Base-by-base conservation (phyloP, 2,329 filamentous ascomycete genomes). In the Aureobasidium sp. region DNA sequence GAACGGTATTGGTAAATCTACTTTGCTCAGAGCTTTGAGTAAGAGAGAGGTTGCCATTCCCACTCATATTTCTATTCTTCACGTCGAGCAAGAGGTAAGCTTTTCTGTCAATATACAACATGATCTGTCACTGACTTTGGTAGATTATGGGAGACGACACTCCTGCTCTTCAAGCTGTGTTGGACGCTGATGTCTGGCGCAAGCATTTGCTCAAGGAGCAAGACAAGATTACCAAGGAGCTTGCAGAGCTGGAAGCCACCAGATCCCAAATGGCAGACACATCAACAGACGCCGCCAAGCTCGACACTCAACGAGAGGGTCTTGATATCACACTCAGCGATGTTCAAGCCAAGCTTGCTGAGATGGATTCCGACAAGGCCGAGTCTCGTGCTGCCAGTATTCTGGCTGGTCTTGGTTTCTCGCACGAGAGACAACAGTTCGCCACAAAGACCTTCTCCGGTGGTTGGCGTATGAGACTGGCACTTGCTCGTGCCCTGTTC, bases 291-390 rank as follows among this genome's bases (percentile, higher is more conserved):
- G 93, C 93, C 15, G 87, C 85, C 44, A 89, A 83, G 71, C 80
- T 97, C 29, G 93, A 97, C 73, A 83, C 85, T 63, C 91, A 97
- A 69, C 87, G 91, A 65, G 94, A 97, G 75, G 90, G 90, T 45
- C 85, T 96, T 58, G 94, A 99, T 72, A 87, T 86, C 65, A 96
- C 94, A 42, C 82, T 99, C 49, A 91, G 88, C 67, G 94, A 99
- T 71, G 86, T 99, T 56, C 91, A 99, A 72, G 76, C 82, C 63
- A 99, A 99, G 76, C 82, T 99, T 63, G 85, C 92, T 22, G 94
- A 99, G 76, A 99, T 99, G 94, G 94, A 99, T 72, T 97, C 94
- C 0, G 94, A 99, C 79, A 97, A 97, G 78, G 94, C 94, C 63
- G 94, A 99, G 72, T 89, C 94, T 66, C 84, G 94, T 72, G 94